Evolutionary conservation across 2,329 filamentous ascomycete genomes (phyloP).

Genomic region (Aspergillus sp.): DNA sequence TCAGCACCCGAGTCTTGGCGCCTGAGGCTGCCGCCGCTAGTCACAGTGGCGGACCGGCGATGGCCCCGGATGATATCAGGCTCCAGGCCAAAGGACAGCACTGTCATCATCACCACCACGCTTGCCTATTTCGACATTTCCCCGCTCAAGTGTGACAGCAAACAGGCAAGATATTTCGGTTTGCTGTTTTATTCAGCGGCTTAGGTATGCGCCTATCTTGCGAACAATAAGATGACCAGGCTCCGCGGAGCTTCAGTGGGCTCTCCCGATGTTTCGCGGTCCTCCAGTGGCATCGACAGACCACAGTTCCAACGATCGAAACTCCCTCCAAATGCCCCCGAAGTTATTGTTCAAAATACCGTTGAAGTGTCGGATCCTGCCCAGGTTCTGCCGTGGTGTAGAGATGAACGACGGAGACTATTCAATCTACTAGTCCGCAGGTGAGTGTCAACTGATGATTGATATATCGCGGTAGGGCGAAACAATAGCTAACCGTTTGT

Average conservation of each 20-base stretch:
- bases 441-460: constrained; percentile 37
- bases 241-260: constrained; percentile 36
- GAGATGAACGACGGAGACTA: constrained; percentile 35
- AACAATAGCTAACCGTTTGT: neutral
- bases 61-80: constrained; percentile 17
- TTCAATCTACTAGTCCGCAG: constrained; percentile 62
- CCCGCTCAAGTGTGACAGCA: too few species aligned
- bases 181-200: neutral
- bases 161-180: too few species aligned
- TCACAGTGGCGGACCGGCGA: neutral
- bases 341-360: constrained; percentile 34
- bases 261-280: constrained; percentile 23
- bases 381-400: constrained; percentile 33
- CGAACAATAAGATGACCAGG: constrained; percentile 33
- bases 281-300: constrained; percentile 19
- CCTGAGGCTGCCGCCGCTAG: constrained; percentile 9
- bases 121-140: too few species aligned
- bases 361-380: constrained; percentile 33
- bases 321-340: constrained; percentile 37
- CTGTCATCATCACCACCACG: neutral
- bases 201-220: constrained; percentile 22
- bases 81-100: neutral
- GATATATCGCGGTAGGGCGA: neutral
- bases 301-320: constrained; percentile 30
- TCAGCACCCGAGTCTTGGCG: constrained; percentile 2